Conservation (phyloP, 2,329 filamentous ascomycete species). For the Fusarium brachygibbosum region DNA sequence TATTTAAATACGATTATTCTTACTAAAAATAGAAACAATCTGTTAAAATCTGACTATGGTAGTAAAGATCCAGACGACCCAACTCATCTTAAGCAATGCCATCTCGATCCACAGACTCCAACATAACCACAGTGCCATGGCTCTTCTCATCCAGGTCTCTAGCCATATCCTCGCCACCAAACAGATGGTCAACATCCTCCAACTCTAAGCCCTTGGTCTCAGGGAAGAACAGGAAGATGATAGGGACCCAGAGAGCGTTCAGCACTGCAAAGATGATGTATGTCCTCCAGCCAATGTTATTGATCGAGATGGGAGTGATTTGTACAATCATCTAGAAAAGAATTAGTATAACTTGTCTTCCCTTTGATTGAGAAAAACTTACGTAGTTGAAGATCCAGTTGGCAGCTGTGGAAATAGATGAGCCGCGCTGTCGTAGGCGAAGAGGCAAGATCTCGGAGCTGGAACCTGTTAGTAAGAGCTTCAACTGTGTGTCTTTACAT, state of each 20-base stretch:
- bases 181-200: conserved; percentile 60
- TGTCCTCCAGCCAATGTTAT: conserved; percentile 62
- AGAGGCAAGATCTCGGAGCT: conserved; percentile 54
- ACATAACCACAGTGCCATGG: conserved; percentile 12
- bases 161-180: conserved; percentile 31
- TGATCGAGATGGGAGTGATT: conserved; percentile 42
- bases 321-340: conserved; percentile 26
- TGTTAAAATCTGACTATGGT: no score
- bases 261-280: conserved; percentile 66
- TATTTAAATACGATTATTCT: no score
- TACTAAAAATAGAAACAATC: neutral
- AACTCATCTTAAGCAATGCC: neutral
- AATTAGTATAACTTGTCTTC: neutral
- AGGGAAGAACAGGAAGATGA: conserved; percentile 61
- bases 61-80: neutral
- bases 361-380: neutral
- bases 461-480: neutral
- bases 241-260: conserved; percentile 31
- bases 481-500: fast-evolving
- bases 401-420: conserved; percentile 52
- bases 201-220: conserved; percentile 62
- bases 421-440: conserved; percentile 50
- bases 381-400: conserved; percentile 56
- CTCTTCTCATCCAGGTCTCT: conserved; percentile 34
- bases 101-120: conserved; percentile 21